These are phyloP conservation scores for Naegleria gruberi DNA, from an alignment of 208 protist genomes.

Conservation along the genomic window DNA sequence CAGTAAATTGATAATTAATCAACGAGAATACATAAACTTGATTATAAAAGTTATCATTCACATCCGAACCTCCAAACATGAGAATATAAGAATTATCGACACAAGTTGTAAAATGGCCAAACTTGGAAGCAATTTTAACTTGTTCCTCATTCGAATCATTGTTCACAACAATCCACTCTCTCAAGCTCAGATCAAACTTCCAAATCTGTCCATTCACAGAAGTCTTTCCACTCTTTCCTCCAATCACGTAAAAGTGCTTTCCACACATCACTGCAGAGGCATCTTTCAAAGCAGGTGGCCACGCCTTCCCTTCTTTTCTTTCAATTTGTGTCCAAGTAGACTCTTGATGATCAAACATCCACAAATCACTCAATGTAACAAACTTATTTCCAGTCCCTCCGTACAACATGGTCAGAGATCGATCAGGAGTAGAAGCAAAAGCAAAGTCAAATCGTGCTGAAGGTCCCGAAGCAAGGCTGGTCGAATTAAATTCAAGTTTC, in stretches of 20 bases:
- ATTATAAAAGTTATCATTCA: not conserved
- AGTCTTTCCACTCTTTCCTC: not conserved
- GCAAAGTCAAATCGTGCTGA: not conserved
- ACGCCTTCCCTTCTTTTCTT: not conserved
- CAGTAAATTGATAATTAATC: not conserved
- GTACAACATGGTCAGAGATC: not conserved
- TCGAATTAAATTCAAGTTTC: no score
- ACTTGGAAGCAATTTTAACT: not conserved
- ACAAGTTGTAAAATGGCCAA: not conserved
- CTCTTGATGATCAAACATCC: not conserved
- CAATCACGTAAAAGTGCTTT: not conserved
- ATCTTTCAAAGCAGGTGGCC: not conserved
- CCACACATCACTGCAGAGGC: not conserved
- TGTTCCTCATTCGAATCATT: not conserved
- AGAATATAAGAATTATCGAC: not conserved
- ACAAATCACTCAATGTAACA: not conserved
- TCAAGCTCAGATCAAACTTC: not conserved
- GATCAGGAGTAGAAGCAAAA: not conserved
- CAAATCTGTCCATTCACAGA: not conserved
- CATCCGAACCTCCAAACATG: not conserved
- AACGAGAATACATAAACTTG: not conserved
- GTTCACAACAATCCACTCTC: not conserved
- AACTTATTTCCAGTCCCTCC: not conserved
- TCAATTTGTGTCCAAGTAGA: not conserved
- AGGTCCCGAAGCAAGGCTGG: no score